Conservation (phyloP, 1,139 yeast genomes). For the Suzukiozyma palmioleophila region DNA sequence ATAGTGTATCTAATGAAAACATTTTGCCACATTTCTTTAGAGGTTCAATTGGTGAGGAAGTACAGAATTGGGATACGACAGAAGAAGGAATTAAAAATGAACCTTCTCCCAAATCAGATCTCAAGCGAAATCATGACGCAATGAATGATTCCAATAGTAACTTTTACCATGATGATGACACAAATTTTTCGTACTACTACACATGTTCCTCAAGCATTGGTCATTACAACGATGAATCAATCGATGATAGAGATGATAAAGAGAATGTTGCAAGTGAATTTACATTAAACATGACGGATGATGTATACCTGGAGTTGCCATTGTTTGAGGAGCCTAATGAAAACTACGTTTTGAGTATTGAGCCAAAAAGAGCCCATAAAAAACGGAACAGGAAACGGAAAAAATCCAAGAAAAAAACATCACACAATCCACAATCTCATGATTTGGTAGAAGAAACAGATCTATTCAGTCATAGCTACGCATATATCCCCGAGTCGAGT, state of each 20-base stretch:
- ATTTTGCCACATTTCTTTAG: too few relatives aligned
- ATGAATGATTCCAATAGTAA: too few relatives aligned
- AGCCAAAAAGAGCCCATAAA: neutral
- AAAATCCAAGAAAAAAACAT: neutral
- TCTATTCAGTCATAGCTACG: neutral
- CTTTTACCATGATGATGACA: neutral
- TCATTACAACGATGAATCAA: neutral
- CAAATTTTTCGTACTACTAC: neutral
- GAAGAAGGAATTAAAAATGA: too few relatives aligned
- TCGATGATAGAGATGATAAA: neutral
- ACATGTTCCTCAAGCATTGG: neutral
- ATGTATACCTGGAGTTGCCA: slow-evolving; percentile 1
- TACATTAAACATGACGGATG: neutral
- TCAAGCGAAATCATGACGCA: too few relatives aligned
- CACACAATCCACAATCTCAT: neutral
- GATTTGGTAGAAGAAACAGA: neutral
- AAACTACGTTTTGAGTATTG: neutral
- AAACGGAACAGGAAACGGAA: neutral
- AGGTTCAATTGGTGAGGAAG: too few relatives aligned
- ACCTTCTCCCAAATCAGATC: too few relatives aligned
- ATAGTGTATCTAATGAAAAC: too few relatives aligned
- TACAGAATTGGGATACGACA: too few relatives aligned
- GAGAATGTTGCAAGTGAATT: neutral
- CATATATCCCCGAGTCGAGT: neutral
- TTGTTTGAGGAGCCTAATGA: neutral